A percentile compares a stretch with the other conserved stretches of the same genome.
Conservation (phyloP, 2,329 filamentous ascomycete genomes). For the Chaetomium sp. region DNA sequence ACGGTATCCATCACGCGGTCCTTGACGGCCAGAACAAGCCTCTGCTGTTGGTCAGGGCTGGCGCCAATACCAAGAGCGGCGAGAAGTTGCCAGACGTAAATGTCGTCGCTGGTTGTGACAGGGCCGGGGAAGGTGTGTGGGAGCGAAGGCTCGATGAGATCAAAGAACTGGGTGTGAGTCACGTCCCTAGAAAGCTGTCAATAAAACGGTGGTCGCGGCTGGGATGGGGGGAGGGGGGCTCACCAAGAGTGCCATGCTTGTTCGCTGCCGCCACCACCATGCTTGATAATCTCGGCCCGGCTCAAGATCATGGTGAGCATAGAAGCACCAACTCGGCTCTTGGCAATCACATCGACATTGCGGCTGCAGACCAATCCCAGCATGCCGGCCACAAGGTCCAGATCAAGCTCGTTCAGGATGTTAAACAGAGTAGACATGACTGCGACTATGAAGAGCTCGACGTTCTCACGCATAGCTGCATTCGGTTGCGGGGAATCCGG, state of each 20-base stretch:
- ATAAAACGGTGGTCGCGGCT: constrained; percentile 3
- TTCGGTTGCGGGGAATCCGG: constrained; percentile 67
- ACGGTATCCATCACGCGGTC: constrained; percentile 97
- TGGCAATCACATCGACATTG: constrained; percentile 76
- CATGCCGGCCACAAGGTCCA: constrained; percentile 86
- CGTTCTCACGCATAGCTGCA: constrained; percentile 74
- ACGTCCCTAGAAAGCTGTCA: constrained; percentile 50
- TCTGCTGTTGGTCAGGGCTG: constrained; percentile 88
- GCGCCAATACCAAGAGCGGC: constrained; percentile 92
- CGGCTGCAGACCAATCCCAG: constrained; percentile 78
- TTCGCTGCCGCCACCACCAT: constrained; percentile 63
- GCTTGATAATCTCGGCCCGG: constrained; percentile 87
- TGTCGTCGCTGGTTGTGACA: constrained; percentile 85
- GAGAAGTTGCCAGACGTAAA: constrained; percentile 97
- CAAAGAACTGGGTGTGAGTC: constrained; percentile 82
- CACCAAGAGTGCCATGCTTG: constrained; percentile 77
- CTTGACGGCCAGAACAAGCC: constrained; percentile 91
- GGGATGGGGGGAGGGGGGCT: constrained; percentile 28
- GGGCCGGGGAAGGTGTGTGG: constrained; percentile 83
- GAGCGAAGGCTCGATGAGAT: constrained; percentile 74
- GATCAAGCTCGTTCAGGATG: constrained; percentile 83
- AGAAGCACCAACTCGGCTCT: constrained; percentile 79
- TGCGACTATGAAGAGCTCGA: constrained; percentile 80
- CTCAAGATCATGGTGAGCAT: constrained; percentile 92
- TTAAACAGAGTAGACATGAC: constrained; percentile 87